Evolutionary conservation across 768 basidiomycete species (phyloP).

Genomic region (Panellus pusillus): DNA sequence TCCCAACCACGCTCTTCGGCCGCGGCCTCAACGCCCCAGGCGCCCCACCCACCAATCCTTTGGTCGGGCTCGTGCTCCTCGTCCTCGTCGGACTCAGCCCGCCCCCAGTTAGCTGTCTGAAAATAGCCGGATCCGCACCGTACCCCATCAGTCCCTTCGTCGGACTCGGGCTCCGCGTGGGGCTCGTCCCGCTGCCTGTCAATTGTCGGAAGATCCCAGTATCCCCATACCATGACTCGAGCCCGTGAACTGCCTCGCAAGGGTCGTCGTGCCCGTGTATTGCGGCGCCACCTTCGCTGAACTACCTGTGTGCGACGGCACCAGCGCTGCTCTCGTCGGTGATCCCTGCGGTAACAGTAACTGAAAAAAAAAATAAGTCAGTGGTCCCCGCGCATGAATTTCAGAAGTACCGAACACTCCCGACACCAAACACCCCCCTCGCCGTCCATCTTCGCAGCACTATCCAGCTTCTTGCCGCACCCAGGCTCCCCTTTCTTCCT

Average conservation of each 20-base stretch:
- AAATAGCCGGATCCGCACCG: slow-evolving; percentile 40
- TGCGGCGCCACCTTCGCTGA: slow-evolving; percentile 50
- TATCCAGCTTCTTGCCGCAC: slow-evolving; percentile 82
- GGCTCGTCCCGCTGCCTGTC: slow-evolving; percentile 27
- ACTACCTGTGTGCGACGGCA: slow-evolving; percentile 43
- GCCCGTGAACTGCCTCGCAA: slow-evolving; percentile 73
- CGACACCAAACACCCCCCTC: slow-evolving; percentile 80
- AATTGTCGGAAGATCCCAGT: slow-evolving; percentile 34
- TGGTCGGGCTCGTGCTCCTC: slow-evolving; percentile 75
- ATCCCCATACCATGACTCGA: slow-evolving; percentile 32
- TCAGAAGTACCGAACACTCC: slow-evolving; percentile 64
- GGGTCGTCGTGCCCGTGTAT: slow-evolving; percentile 67
- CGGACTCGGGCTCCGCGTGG: slow-evolving; percentile 59
- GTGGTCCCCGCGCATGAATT: neutral
- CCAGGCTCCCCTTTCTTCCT: slow-evolving; percentile 63
- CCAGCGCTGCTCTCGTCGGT: slow-evolving; percentile 49
- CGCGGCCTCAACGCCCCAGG: slow-evolving; percentile 50
- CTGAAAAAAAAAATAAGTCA: neutral
- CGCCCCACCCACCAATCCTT: slow-evolving; percentile 51
- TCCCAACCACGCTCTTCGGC: slow-evolving; percentile 78
- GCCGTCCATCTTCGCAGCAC: slow-evolving; percentile 72
- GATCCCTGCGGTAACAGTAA: slow-evolving; percentile 37
- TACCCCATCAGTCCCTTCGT: slow-evolving; percentile 68
- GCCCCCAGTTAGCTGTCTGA: slow-evolving; percentile 67
- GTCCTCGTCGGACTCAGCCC: slow-evolving; percentile 67